Conservation (phyloP, 1,284 basidiomycete genomes). For the Moniliella sp. region DNA sequence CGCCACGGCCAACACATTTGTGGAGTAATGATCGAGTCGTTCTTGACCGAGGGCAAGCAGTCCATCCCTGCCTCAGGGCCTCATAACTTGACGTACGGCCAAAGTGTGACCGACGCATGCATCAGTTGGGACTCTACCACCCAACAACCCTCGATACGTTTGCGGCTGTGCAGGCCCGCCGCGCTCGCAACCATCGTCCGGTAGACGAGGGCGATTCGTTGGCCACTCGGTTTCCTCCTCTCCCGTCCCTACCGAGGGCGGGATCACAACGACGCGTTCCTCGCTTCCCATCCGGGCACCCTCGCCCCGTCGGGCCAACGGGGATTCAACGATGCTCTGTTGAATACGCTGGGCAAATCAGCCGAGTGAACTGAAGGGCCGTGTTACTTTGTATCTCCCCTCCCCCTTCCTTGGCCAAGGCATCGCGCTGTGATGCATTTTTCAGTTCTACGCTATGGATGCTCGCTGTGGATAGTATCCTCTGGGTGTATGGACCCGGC, state of each 20-base stretch:
- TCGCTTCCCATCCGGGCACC: neutral
- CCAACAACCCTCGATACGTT: neutral
- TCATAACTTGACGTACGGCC: conserved; percentile 14
- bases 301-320: neutral
- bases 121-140: conserved; percentile 26
- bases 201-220: too few relatives aligned
- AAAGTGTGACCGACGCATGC: conserved; percentile 28
- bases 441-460: too few relatives aligned
- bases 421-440: too few relatives aligned
- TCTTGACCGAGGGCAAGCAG: conserved; percentile 46
- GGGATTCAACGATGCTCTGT: conserved; percentile 1
- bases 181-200: too few relatives aligned
- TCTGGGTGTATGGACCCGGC: too few relatives aligned
- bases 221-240: too few relatives aligned
- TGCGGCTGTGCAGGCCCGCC: conserved; percentile 4
- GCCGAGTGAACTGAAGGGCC: too few relatives aligned
- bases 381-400: too few relatives aligned
- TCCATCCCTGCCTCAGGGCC: conserved; percentile 19
- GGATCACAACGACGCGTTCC: neutral
- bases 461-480: too few relatives aligned
- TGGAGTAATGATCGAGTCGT: conserved; percentile 93
- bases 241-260: too few relatives aligned
- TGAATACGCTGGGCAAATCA: conserved; percentile 1
- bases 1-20: conserved; percentile 42
- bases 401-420: too few relatives aligned